A percentile compares a stretch with the other conserved stretches of the same genome.
phyloP scores from a whole-genome alignment of 768 basidiomycete species.

The Crassisporium funariophilum region DNA sequence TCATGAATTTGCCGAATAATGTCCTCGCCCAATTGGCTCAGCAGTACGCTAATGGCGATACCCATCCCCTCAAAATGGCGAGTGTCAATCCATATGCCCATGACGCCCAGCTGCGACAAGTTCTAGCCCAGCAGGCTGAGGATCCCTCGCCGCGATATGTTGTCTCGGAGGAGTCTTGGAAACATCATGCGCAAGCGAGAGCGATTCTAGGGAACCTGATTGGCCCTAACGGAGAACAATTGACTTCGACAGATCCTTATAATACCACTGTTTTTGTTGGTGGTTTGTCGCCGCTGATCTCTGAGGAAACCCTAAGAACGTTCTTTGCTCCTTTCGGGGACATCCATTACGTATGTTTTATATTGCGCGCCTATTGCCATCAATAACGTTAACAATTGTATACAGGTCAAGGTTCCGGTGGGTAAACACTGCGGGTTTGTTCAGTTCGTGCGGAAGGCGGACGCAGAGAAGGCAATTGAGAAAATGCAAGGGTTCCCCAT shows the following conservation, averaged over 20 bases:
- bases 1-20: conserved; percentile 48
- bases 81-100: conserved; percentile 43
- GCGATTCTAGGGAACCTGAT: conserved; percentile 83
- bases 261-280: conserved; percentile 97
- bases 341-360: conserved; percentile 79
- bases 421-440: conserved; percentile 97
- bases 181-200: conserved; percentile 81
- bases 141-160: conserved; percentile 53
- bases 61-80: conserved; percentile 27
- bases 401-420: conserved; percentile 93
- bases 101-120: conserved; percentile 39
- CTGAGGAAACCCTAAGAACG: conserved; percentile 87
- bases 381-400: conserved; percentile 5
- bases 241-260: conserved; percentile 91
- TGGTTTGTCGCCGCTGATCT: conserved; percentile 83
- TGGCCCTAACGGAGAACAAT: conserved; percentile 83
- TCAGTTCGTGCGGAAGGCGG: conserved; percentile 89
- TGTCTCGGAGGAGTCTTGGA: conserved; percentile 77
- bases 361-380: conserved; percentile 1
- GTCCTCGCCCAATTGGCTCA: conserved; percentile 51
- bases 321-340: conserved; percentile 94
- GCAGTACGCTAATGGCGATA: conserved; percentile 44
- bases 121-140: conserved; percentile 31
- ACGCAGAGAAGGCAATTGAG: conserved; percentile 91
- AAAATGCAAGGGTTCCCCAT: conserved; percentile 98